Base-by-base conservation (phyloP, 768 basidiomycete genomes). In the Termitomyces sp. region DNA sequence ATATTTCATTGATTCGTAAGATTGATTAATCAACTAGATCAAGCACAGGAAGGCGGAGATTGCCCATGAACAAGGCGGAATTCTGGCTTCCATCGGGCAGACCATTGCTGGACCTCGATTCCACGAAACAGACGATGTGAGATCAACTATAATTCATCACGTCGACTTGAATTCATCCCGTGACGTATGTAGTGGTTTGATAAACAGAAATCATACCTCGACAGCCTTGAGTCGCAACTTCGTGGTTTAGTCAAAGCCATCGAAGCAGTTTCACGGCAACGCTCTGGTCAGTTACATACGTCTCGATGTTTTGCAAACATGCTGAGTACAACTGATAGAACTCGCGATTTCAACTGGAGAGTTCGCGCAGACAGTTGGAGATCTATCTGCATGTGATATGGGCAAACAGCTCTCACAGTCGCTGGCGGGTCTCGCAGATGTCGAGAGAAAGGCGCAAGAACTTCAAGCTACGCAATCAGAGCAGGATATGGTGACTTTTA, bases 141-240 rank as follows among this genome's bases (percentile, higher is more conserved):
- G 76, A 44, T 38, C 16, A n/a, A 16, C 32, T 36, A 48, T 11
- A 22, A 48, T 30, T 3, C 30, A 33, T 20, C 5, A 14, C 40
- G 16, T 2, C 14, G 52, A 49, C 55, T 20, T 16, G 7, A n/a
- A 35, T 54, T 59, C 43, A 60, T 41, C 6, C 47, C 40, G 49
- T 56, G 38, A 6, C 40, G 20, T 10, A 20, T 20, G 38, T 45
- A 95, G 85, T 98, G 94, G 94, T 98, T 97, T 64, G 94, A 97
- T 65, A 82, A 83, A 60, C 88, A 94, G 68, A 92, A 88, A 58
- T 71, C 76, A 0, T 93, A 92, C 66, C 80, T 99, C 11, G 95
- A 98, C 63, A 86, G 86, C 44, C 81, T 98, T 22, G 97, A 99
- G 70, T 83, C 87, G 0, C 94, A 98, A 66, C 78, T 98, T 18